Evolutionary conservation across 495 filamentous ascomycete species (phyloP), one percentile per base, ranked within the genome.

Genomic region (Penicillium desertorum): DNA sequence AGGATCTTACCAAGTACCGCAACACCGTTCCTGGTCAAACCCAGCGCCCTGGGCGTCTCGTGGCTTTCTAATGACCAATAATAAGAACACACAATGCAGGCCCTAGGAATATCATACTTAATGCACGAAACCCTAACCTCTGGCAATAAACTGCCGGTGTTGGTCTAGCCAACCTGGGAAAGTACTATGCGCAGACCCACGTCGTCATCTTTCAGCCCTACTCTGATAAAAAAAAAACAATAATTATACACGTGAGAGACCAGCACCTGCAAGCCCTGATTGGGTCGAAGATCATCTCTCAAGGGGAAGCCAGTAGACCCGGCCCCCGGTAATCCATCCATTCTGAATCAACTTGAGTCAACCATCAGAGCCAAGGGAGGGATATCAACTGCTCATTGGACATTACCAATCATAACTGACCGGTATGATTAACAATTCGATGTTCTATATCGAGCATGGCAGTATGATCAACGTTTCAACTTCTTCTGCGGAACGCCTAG

Each of bases 401-500:
- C n/a, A 29, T 49, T 51, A 29, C 32, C 42, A 52, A 25, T 44
- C 20, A 34, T 42, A 56, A 43, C 25, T n/a, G 53, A 51, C 55
- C 51, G 9, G 29, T 12, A 54, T 51, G 22, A 22, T 42, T 30
- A 27, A 5, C 20, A 25, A 22, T 53, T 30, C 0, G 11, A 30
- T 30, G 9, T 30, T 42, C n/a, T 44, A 43, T 53, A 53, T 14
- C 23, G 20, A 53, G 36, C 22, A 29, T 6, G 50, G 61, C 58
- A 61, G 61, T 63, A 63, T 61, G 17, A 54, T 46, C 27, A 37
- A 34, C 14, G 37, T 51, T 58, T 60, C 54, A 51, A 39, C 49
- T 39, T 52, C 48, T 20, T 41, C 8, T 55, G 27, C 58, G 62
- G 63, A 62, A 60, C 60, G 60, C 63, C 60, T 65, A 43, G 54